A percentile compares a stretch with the other conserved stretches of the same genome.
Evolutionary conservation across 139 green algal species (phyloP).

Genomic region (Chlamydomonas sp.): DNA sequence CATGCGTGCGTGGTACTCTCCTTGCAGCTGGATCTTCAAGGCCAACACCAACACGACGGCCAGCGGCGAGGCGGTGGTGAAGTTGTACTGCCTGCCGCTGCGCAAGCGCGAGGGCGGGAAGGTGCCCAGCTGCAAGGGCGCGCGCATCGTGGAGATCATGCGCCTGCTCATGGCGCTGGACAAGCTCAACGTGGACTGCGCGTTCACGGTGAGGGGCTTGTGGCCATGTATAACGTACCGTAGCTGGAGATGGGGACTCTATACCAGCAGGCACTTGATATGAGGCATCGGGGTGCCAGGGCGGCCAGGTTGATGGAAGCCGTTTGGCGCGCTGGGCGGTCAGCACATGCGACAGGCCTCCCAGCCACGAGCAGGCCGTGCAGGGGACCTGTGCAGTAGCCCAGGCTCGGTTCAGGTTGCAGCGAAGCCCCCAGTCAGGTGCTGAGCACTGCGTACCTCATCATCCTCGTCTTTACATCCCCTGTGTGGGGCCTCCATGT

Average conservation of each 20-base stretch:
- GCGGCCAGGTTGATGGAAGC: too few species aligned
- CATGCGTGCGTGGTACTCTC: too few species aligned
- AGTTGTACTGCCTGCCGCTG: conserved; percentile 54
- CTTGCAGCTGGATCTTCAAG: conserved; percentile 38
- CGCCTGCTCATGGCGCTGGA: conserved; percentile 48
- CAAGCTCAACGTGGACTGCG: conserved; percentile 44
- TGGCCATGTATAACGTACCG: conserved; percentile 6
- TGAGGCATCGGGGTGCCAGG: too few species aligned
- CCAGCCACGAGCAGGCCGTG: too few species aligned
- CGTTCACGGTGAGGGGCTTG: conserved; percentile 32
- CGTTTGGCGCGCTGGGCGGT: too few species aligned
- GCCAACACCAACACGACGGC: conserved; percentile 26
- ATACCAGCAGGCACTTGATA: neutral
- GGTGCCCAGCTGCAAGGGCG: neutral
- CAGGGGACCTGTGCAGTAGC: too few species aligned
- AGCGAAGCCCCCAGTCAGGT: too few species aligned
- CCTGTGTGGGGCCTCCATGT: too few species aligned
- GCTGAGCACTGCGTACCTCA: too few species aligned
- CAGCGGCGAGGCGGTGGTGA: conserved; percentile 37
- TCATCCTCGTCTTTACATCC: too few species aligned
- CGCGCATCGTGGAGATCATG: conserved; percentile 37
- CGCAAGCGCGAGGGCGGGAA: conserved; percentile 14
- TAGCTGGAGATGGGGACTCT: neutral
- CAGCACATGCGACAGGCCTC: too few species aligned
- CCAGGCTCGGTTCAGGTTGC: too few species aligned